Evolutionary conservation across 2,329 filamentous ascomycete genomes (phyloP), one percentile per base, ranked within the genome.

Genomic region (Trichophyton simii): DNA sequence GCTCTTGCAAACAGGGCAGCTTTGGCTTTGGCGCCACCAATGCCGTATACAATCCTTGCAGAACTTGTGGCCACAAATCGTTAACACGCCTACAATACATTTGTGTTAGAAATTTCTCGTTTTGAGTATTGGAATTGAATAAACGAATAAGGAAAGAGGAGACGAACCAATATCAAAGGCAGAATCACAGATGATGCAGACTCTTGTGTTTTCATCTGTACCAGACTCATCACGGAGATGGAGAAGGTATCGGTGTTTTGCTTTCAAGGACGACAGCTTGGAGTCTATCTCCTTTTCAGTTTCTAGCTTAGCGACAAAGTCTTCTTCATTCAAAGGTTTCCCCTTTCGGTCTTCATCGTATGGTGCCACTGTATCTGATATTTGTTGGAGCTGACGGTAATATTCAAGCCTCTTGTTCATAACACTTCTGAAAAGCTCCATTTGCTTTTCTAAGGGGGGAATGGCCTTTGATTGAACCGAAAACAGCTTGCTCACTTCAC

Each of bases 381-480:
- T 85, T 28, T 84, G 82, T 70, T 97, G 94, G 9, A 97, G 79
- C 69, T 96, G 91, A 3, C 87, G 85, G 70, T 97, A 97, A 70
- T 91, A 97, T 62, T 94, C 90, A 0, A 96, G 76, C 13, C 94
- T 86, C 42, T 85, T 80, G 68, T 97, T 97, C 84, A 95, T 91
- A 0, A 87, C 84, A 15, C 80, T 79, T 31, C 84, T 87, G 71
- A 95, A 94, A 31, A 84, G 76, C 55, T 92, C 86, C 4, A 90
- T 76, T 71, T 96, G 91, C 58, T 75, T 77, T 59, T 87, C 74
- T 6, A 86, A 68, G 8, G 73, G 76, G 3, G 70, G 70, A 2
- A 81, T 69, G 15, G 74, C 72, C 66, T 84, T 85, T 3, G 74
- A 74, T 68, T 86, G 83, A 20, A 77, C 75, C 1, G 74, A 72